Evolutionary conservation across 2,329 filamentous ascomycete species (phyloP), one percentile per base, ranked within the genome.

Genomic region (Alternaria sp.): DNA sequence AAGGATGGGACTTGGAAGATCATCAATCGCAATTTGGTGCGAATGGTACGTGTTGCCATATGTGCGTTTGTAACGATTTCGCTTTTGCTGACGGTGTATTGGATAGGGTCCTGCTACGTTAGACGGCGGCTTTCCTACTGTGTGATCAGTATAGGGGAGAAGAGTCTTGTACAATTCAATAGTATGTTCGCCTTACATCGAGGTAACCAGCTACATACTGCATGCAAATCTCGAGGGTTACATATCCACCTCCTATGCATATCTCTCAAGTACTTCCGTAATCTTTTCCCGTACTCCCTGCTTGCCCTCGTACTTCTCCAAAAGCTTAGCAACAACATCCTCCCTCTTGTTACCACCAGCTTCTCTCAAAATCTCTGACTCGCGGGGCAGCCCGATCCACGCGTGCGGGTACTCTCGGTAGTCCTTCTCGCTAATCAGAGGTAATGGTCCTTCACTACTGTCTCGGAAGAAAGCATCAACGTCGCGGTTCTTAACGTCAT

Each of bases 361-460:
- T 84, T 82, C 80, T 15, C 75, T 65, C 72, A 85, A 71, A 56
- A 90, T 87, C 50, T 91, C 86, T 43, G 71, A 66, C 81, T 98
- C 94, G 2, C 84, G 86, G 6, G 95, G 96, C 63, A 97, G 83
- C 6, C 90, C 91, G 28, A 93, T 88, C 72, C 81, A 82, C 12
- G 81, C 80, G 78, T 92, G 88, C 1, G 94, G 95, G 80, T 97
- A 97, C 62, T 90, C 83, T 6, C 75, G 78, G 81, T 90, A 98
- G 70, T 91, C 86, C 6, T 63, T 68, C 12, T 83, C 84, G 61
- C 84, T 89, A 62, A 94, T 83, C 57, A 97, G 84, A 49, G 83
- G 68, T 47, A 97, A 81, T 57, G 82, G 57, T 15, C 52, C 65
- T 6, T 45, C 51, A 4, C 64, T 15, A 12, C 62, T 55, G 12